phyloP scores from a whole-genome alignment of 495 filamentous ascomycete species.

The Penicillium macrosclerotiorum region DNA sequence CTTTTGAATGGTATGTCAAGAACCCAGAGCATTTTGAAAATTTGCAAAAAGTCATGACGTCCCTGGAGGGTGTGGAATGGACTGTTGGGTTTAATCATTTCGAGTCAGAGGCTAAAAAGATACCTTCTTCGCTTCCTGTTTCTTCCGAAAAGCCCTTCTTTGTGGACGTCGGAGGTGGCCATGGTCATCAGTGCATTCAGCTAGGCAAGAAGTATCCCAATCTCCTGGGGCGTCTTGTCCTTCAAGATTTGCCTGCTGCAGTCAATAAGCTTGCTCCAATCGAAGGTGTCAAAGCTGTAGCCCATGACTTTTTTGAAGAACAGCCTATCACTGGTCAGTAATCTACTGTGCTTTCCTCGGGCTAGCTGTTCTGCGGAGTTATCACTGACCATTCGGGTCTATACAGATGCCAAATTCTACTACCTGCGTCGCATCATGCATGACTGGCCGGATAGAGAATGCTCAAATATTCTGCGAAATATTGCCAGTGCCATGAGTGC shows the following conservation, averaged over 20 bases:
- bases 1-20: conserved; percentile 40
- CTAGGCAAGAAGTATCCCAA: conserved; percentile 43
- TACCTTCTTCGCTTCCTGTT: conserved; percentile 1
- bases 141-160: conserved; percentile 30
- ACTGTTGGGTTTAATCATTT: conserved; percentile 28
- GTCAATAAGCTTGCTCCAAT: conserved; percentile 34
- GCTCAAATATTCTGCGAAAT: conserved; percentile 32
- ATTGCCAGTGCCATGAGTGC: conserved; percentile 28
- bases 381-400: conserved; percentile 5
- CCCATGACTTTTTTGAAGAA: conserved; percentile 49
- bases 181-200: conserved; percentile 50
- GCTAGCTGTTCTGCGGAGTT: not conserved
- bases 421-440: conserved; percentile 43
- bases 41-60: conserved; percentile 41
- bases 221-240: conserved; percentile 43
- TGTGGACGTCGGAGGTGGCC: conserved; percentile 54
- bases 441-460: conserved; percentile 34
- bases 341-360: not conserved
- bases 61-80: conserved; percentile 29
- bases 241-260: conserved; percentile 52
- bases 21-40: conserved; percentile 35
- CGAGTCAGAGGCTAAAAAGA: conserved; percentile 13
- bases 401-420: conserved; percentile 38
- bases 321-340: conserved; percentile 45
- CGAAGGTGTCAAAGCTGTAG: conserved; percentile 45